Conservation (phyloP, 2,329 filamentous ascomycete genomes). For the Metarhizium guizhouense region DNA sequence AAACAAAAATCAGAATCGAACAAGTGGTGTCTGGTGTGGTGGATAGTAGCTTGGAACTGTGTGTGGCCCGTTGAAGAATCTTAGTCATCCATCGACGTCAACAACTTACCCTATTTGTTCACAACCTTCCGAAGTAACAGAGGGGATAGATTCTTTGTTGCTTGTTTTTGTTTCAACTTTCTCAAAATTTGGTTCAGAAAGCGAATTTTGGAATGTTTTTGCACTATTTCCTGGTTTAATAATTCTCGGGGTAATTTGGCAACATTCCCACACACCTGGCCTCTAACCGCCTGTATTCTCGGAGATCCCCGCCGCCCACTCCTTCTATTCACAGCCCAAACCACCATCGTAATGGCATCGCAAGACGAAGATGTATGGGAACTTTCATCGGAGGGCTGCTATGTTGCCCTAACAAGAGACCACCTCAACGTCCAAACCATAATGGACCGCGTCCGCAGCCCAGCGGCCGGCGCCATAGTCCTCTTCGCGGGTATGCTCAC, state of each 20-base stretch:
- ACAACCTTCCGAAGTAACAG: no score
- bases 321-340: background rate
- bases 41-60: no score
- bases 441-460: slow-evolving; percentile 61
- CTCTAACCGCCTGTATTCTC: background rate
- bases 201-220: no score
- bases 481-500: slow-evolving; percentile 56
- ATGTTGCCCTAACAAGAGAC: slow-evolving; percentile 59
- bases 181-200: no score
- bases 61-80: no score
- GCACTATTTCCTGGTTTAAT: background rate
- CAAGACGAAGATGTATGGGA: slow-evolving; percentile 24
- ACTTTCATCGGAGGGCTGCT: slow-evolving; percentile 41
- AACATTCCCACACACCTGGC: no score
- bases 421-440: slow-evolving; percentile 46
- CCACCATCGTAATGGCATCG: slow-evolving; percentile 7
- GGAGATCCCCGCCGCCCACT: background rate
- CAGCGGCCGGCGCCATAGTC: slow-evolving; percentile 67
- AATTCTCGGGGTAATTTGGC: background rate
- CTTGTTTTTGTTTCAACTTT: no score
- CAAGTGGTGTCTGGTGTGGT: no score
- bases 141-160: no score
- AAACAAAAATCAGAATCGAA: background rate
- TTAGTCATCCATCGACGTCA: no score
- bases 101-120: no score